Evolutionary conservation across 768 basidiomycete species (phyloP).

Genomic region (Calocybe cyanea): DNA sequence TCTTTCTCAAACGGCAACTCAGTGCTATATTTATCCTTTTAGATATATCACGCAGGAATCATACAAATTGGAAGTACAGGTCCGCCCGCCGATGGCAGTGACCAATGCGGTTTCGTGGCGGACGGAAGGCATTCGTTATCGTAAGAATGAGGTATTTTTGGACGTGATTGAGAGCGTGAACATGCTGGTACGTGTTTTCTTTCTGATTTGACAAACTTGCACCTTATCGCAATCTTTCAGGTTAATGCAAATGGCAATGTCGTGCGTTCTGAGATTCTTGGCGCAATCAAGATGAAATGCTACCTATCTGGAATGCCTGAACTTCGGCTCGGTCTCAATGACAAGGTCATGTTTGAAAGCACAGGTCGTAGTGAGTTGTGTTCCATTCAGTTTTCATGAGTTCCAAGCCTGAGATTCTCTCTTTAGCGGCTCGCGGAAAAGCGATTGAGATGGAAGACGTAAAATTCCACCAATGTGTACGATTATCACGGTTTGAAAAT

Average conservation of each 20-base stretch:
- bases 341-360: constrained; percentile 99
- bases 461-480: constrained; percentile 99
- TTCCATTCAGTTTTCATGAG: not conserved
- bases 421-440: constrained; percentile 83
- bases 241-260: constrained; percentile 97
- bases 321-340: constrained; percentile 89
- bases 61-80: constrained; percentile 93
- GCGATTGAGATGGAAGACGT: constrained; percentile 99
- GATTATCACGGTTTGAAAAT: constrained; percentile 94
- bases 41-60: constrained; percentile 99
- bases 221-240: constrained; percentile 31
- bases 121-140: constrained; percentile 93
- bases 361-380: constrained; percentile 82
- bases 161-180: constrained; percentile 99
- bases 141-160: constrained; percentile 99
- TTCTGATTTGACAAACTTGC: not conserved
- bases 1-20: not conserved
- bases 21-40: not conserved
- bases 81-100: constrained; percentile 91
- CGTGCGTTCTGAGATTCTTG: constrained; percentile 94
- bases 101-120: constrained; percentile 99
- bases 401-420: not conserved
- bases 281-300: constrained; percentile 99
- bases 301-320: constrained; percentile 99
- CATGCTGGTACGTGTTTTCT: constrained; percentile 64